A percentile compares a stretch with the other conserved stretches of the same genome.
Evolutionary conservation across 2,329 filamentous ascomycete species (phyloP).

Genomic region (Colletotrichum costaricense): DNA sequence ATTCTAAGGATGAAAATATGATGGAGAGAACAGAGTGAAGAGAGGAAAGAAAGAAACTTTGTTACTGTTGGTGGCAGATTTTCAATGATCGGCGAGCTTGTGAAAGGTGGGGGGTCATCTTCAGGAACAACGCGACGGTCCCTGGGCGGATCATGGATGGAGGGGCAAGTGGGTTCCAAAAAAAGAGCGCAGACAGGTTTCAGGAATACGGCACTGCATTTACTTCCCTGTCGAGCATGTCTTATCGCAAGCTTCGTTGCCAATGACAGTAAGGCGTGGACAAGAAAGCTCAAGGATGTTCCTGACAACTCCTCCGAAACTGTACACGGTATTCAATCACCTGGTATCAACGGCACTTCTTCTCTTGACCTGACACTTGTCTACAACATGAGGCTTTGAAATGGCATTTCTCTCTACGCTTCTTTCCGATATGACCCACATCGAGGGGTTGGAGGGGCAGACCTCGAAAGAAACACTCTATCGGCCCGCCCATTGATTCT

Average conservation of each 20-base stretch:
- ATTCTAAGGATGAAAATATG: neutral
- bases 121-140: conserved; percentile 26
- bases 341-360: neutral
- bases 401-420: neutral
- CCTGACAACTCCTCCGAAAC: neutral
- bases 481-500: neutral
- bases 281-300: neutral
- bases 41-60: neutral
- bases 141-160: conserved; percentile 26
- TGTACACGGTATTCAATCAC: neutral
- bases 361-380: too few relatives aligned
- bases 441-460: conserved; percentile 8
- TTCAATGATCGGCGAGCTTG: conserved; percentile 31
- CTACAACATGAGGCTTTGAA: neutral
- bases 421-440: neutral
- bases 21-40: neutral
- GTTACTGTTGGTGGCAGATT: conserved; percentile 22
- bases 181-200: conserved; percentile 37
- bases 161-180: conserved; percentile 29
- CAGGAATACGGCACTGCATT: conserved; percentile 13
- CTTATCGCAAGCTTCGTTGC: neutral
- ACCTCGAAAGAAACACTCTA: neutral
- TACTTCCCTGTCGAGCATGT: neutral
- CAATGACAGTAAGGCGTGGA: neutral
- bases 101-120: conserved; percentile 22